phyloP scores from a whole-genome alignment of 2,329 filamentous ascomycete genomes.

The Mycosphaerella arachidis region DNA sequence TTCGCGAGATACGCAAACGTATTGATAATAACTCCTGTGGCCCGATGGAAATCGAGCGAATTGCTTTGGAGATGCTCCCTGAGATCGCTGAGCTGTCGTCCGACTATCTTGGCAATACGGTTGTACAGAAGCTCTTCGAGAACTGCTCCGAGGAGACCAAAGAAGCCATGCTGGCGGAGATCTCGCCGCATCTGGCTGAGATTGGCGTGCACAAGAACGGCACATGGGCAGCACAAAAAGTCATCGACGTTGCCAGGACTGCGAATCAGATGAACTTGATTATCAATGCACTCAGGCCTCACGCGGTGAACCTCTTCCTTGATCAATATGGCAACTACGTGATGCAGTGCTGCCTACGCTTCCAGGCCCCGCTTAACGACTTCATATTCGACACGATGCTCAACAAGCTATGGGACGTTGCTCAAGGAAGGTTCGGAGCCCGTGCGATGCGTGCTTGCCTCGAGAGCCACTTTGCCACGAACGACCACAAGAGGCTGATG shows the following conservation, averaged over 20 bases:
- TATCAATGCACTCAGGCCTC: constrained; percentile 76
- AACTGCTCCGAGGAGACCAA: constrained; percentile 87
- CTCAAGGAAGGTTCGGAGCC: constrained; percentile 89
- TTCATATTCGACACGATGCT: constrained; percentile 99
- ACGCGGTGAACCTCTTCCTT: constrained; percentile 85
- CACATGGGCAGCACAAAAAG: constrained; percentile 98
- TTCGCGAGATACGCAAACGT: constrained; percentile 92
- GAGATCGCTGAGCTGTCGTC: constrained; percentile 93
- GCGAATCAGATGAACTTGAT: constrained; percentile 78
- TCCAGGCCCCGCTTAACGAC: constrained; percentile 81
- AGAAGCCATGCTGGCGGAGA: constrained; percentile 83
- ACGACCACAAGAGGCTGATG: constrained; percentile 92
- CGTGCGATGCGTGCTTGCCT: constrained; percentile 94
- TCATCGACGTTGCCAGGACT: constrained; percentile 92
- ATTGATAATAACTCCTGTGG: constrained; percentile 93
- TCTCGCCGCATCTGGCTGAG: constrained; percentile 87
- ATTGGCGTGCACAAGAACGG: constrained; percentile 99
- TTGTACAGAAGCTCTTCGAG: constrained; percentile 98
- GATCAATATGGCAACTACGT: constrained; percentile 99
- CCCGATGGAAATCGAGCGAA: constrained; percentile 82
- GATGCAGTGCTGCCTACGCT: constrained; percentile 91
- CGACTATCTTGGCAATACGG: constrained; percentile 96
- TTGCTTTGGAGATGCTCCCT: constrained; percentile 88
- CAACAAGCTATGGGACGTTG: constrained; percentile 85
- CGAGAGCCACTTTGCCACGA: constrained; percentile 90